Conservation (phyloP, 306 rosid genomes). For the Glycine tomentella region DNA sequence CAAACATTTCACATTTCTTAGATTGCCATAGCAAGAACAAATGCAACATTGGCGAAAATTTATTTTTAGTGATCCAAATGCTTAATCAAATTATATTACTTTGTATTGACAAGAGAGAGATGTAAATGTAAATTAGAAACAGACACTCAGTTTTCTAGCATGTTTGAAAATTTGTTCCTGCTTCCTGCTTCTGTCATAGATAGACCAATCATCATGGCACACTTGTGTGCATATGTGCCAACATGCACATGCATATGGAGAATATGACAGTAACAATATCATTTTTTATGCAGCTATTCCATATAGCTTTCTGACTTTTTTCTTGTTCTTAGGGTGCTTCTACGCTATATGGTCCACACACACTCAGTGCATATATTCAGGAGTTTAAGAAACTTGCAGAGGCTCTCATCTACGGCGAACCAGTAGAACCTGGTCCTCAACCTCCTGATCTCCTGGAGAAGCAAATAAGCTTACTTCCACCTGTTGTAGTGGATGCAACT, state of each 20-base stretch:
- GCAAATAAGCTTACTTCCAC: constrained; percentile 83
- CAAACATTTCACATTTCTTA: constrained; percentile 14
- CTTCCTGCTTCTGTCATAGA: background rate
- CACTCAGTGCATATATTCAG: constrained; percentile 83
- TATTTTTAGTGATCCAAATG: constrained; percentile 14
- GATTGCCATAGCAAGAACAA: constrained; percentile 3
- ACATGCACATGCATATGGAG: background rate
- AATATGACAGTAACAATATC: background rate
- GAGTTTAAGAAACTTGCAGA: constrained; percentile 88
- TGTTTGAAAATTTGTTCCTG: constrained; percentile 9
- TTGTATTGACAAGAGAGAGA: constrained; percentile 6
- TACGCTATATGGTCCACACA: constrained; percentile 89
- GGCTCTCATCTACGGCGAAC: constrained; percentile 54
- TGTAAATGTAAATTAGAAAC: background rate
- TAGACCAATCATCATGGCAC: constrained; percentile 22
- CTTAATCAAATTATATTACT: constrained; percentile 2
- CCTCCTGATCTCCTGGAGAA: constrained; percentile 80
- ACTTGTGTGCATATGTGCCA: background rate
- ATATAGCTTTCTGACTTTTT: constrained; percentile 21
- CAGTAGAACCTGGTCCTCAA: constrained; percentile 71
- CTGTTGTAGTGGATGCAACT: constrained; percentile 76
- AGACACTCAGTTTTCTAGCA: background rate
- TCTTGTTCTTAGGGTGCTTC: constrained; percentile 80
- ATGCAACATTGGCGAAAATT: background rate
- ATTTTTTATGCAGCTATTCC: background rate